Evolutionary conservation across 2,329 filamentous ascomycete species (phyloP).

Genomic region (Trichoderma sp.): DNA sequence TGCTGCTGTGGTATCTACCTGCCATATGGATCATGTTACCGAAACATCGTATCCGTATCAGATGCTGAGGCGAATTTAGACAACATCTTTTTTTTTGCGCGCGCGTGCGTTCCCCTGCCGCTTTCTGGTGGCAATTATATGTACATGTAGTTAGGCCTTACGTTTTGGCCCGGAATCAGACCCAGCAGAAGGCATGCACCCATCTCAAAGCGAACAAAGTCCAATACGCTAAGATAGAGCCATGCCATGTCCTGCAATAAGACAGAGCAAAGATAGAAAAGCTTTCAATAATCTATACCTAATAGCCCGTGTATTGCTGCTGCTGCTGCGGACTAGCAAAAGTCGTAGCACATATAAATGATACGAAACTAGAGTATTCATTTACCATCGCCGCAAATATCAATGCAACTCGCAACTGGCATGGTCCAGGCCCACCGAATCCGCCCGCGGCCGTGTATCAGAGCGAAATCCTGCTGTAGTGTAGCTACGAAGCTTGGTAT

Average conservation of each 20-base stretch:
- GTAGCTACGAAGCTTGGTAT: neutral
- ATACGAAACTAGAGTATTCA: neutral
- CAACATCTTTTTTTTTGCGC: neutral
- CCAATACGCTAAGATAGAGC: constrained; percentile 15
- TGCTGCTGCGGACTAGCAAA: neutral
- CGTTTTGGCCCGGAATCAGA: no score
- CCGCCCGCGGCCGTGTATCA: neutral
- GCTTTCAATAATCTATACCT: neutral
- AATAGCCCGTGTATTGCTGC: neutral
- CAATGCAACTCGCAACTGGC: neutral
- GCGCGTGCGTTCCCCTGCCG: neutral
- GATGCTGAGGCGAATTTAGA: neutral
- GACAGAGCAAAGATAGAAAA: neutral
- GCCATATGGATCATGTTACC: neutral
- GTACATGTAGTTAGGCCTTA: neutral
- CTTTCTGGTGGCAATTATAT: neutral
- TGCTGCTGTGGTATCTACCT: neutral
- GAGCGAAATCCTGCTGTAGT: neutral
- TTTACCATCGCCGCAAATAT: neutral
- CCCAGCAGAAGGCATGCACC: constrained; percentile 21
- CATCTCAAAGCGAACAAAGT: constrained; percentile 20
- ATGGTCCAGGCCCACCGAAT: constrained; percentile 4
- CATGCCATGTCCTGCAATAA: neutral
- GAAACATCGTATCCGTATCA: neutral
- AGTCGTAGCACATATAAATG: neutral